These are phyloP conservation scores for Tripidium arundinaceum DNA, from an alignment of 202 grass and related monocot genomes.

Conservation along the genomic window DNA sequence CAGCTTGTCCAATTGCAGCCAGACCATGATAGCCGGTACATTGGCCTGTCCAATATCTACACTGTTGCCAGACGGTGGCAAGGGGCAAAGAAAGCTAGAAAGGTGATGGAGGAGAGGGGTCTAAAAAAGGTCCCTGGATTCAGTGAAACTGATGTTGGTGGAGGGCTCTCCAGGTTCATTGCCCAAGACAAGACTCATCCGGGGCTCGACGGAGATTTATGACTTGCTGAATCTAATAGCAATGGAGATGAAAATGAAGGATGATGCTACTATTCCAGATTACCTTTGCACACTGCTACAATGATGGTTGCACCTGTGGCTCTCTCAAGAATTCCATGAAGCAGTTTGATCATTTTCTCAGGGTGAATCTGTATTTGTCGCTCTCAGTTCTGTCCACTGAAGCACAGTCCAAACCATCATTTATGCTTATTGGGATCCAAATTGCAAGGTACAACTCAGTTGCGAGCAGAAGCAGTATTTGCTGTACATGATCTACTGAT, in stretches of 20 bases:
- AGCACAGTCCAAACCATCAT: not conserved
- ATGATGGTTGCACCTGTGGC: not conserved
- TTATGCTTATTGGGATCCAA: not conserved
- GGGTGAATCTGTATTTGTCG: not conserved
- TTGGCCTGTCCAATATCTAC: constrained; percentile 53
- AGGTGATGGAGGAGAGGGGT: constrained; percentile 42
- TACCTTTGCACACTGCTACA: not conserved
- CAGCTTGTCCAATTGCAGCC: no score
- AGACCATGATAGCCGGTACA: no score
- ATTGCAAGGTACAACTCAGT: not conserved
- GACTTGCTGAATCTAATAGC: constrained; percentile 35
- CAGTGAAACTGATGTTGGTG: constrained; percentile 41
- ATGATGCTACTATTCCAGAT: constrained; percentile 1
- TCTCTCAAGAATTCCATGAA: not conserved
- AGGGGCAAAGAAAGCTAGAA: constrained; percentile 39
- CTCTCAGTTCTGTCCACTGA: not conserved
- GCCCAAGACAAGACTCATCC: constrained; percentile 44
- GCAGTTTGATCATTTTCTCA: not conserved
- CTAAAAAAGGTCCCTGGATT: constrained; percentile 42
- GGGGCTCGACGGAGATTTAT: constrained; percentile 22
- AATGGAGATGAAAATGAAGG: constrained; percentile 44
- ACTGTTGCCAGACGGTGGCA: constrained; percentile 39
- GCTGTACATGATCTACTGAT: not conserved
- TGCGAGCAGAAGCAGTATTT: not conserved
- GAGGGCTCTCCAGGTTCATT: constrained; percentile 35